A percentile compares a stretch with the other conserved stretches of the same genome.
Conservation (phyloP, 1,284 basidiomycete species). For the Naganishia cerealis region DNA sequence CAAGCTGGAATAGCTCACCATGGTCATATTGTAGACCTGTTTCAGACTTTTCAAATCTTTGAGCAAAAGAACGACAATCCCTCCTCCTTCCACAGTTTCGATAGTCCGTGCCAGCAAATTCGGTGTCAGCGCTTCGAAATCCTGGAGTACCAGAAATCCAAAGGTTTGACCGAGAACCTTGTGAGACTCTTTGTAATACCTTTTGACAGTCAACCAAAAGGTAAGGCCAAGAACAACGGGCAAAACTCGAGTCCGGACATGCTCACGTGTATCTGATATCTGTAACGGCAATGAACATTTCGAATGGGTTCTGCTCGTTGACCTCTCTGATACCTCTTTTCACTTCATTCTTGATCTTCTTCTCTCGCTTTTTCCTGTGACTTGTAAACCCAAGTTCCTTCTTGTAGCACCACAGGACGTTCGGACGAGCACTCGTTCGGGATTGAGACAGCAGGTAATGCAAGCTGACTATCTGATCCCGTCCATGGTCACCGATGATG, state of each 20-base stretch:
- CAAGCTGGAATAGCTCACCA: slow-evolving; percentile 63
- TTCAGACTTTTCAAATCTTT: slow-evolving; percentile 93
- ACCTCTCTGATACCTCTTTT: slow-evolving; percentile 90
- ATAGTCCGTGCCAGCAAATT: slow-evolving; percentile 95
- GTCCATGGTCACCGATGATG: slow-evolving; percentile 89
- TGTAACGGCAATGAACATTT: slow-evolving; percentile 97
- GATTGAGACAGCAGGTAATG: slow-evolving; percentile 93
- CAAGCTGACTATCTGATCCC: slow-evolving; percentile 95
- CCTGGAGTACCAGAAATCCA: slow-evolving; percentile 96
- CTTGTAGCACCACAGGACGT: slow-evolving; percentile 95
- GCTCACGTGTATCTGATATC: slow-evolving; percentile 93
- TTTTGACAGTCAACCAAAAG: slow-evolving; percentile 37
- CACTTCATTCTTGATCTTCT: slow-evolving; percentile 89
- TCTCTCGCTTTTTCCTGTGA: slow-evolving; percentile 94
- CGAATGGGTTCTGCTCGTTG: slow-evolving; percentile 94
- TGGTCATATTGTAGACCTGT: slow-evolving; percentile 93
- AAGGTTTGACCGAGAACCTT: slow-evolving; percentile 97
- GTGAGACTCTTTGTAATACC: slow-evolving; percentile 89
- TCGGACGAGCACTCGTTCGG: slow-evolving; percentile 80
- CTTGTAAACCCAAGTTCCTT: slow-evolving; percentile 94
- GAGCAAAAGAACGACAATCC: slow-evolving; percentile 83
- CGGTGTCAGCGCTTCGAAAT: slow-evolving; percentile 97
- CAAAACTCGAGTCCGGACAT: neutral
- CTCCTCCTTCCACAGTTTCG: slow-evolving; percentile 97
- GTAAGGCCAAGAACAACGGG: slow-evolving; percentile 3